These are phyloP conservation scores for Penicillium aurantiogriseum DNA, from an alignment of 2,329 filamentous ascomycete genomes.

Conservation along the genomic window DNA sequence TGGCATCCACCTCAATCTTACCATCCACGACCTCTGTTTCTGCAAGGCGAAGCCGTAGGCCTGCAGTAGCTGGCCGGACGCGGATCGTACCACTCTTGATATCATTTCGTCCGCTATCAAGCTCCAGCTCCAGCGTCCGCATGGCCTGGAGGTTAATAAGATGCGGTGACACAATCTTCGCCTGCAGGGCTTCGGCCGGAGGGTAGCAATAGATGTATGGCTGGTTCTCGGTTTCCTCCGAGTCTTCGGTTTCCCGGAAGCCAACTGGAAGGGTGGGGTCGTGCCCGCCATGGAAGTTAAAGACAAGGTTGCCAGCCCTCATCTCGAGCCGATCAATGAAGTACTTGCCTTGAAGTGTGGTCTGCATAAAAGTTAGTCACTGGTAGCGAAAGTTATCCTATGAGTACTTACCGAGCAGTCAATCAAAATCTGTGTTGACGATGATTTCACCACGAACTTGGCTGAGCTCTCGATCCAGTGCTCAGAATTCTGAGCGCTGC, in stretches of 20 bases:
- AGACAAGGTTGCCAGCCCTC: constrained; percentile 40
- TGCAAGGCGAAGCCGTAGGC: constrained; percentile 56
- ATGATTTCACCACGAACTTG: constrained; percentile 53
- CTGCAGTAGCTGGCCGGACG: constrained; percentile 60
- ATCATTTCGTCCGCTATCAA: constrained; percentile 73
- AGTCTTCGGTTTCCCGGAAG: constrained; percentile 36
- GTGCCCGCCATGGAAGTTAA: constrained; percentile 32
- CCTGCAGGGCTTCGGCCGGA: constrained; percentile 64
- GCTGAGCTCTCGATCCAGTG: constrained; percentile 60
- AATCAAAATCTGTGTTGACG: constrained; percentile 54
- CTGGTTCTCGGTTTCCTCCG: constrained; percentile 48
- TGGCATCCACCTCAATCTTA: constrained; percentile 42
- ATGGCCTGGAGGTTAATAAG: constrained; percentile 76
- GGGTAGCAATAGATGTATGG: constrained; percentile 73
- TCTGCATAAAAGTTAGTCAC: constrained; percentile 22
- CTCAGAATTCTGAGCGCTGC: constrained; percentile 56
- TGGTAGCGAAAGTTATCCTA: background rate
- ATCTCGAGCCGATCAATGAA: constrained; percentile 71
- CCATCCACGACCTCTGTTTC: constrained; percentile 49
- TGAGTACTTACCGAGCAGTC: constrained; percentile 44
- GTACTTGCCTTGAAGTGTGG: constrained; percentile 64
- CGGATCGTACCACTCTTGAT: constrained; percentile 51
- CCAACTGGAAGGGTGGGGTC: constrained; percentile 34
- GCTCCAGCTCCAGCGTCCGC: constrained; percentile 71
- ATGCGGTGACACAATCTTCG: constrained; percentile 64